Conservation (phyloP, 257 asterid species). For the Petunia secreta region DNA sequence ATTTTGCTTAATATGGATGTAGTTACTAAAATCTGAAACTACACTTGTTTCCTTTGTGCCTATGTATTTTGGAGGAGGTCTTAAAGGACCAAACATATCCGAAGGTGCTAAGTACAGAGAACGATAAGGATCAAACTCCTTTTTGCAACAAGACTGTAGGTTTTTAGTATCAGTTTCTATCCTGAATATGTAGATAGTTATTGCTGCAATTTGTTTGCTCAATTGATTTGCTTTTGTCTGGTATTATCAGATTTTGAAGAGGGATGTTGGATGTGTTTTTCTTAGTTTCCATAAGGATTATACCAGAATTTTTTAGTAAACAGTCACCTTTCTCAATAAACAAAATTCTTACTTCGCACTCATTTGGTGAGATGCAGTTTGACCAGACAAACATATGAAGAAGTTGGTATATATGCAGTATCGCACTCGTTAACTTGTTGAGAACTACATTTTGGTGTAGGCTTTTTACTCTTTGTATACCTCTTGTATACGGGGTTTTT, state of each 20-base stretch:
- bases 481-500: too few relatives aligned
- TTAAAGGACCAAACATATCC: neutral
- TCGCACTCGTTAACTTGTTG: too few relatives aligned
- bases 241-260: conserved; percentile 7
- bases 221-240: conserved; percentile 17
- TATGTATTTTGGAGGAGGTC: neutral
- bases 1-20: conserved; percentile 27
- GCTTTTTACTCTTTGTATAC: too few relatives aligned
- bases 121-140: neutral
- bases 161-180: neutral
- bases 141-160: neutral
- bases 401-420: too few relatives aligned
- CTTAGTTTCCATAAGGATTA: neutral
- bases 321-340: neutral
- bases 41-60: neutral
- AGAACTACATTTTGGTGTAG: too few relatives aligned
- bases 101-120: neutral
- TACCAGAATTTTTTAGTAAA: neutral
- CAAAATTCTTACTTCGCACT: neutral
- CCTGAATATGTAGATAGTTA: neutral
- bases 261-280: conserved; percentile 15
- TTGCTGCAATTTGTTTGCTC: neutral
- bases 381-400: neutral
- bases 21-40: conserved; percentile 11
- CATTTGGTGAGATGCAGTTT: neutral